Evolutionary conservation across 164 flowering plant species (phyloP), one percentile per base, ranked within the genome.

Genomic region (Vitis amurensis): DNA sequence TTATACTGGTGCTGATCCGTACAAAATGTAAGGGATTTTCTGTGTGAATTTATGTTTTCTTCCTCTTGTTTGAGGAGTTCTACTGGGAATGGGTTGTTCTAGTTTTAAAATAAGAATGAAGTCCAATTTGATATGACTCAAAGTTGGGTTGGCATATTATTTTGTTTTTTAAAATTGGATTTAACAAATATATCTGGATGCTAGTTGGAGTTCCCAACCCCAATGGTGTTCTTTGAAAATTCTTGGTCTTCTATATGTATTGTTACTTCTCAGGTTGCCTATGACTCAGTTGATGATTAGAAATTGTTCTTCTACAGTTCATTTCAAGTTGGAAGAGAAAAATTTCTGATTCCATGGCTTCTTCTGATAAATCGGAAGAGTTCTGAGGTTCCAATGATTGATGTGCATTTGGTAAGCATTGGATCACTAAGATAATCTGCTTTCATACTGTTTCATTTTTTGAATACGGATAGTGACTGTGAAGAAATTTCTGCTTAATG

Each of bases 311-410:
- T 59, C 5, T 82, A 87, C 89, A 96, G 98, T 82, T 92, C 98
- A 61, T 92, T 96, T 83, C 99, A 96, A 87, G 90, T 96, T 74
- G 99, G 98, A 55, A 89, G 73, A 75, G 99, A 96, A 71, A 96
- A 93, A 70, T 92, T 83, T 82, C 80, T 81, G 12, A 75, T 93
- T 71, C 99, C 97, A 29, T 93, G 99, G 98, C 94, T 93, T 74
- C 78, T 88, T 63, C 73, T 96, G 77, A 80, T 96, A 73, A 93
- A 93, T 66, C 88, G 97, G 61, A 92, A 88, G 77, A 87, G 94
- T 73, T 17, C 86, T 27, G 94, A 91, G 79, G 95, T 96, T 78
- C 98, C 99, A 23, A 85, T 93, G 97, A 88, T 93, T 74, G 97
- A 96, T 70, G 85, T 93, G 57, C 84, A 88, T 74, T 72, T 93